Evolutionary conservation across 306 rosid genomes (phyloP), one percentile per base, ranked within the genome.

Genomic region (Prunus davidiana): DNA sequence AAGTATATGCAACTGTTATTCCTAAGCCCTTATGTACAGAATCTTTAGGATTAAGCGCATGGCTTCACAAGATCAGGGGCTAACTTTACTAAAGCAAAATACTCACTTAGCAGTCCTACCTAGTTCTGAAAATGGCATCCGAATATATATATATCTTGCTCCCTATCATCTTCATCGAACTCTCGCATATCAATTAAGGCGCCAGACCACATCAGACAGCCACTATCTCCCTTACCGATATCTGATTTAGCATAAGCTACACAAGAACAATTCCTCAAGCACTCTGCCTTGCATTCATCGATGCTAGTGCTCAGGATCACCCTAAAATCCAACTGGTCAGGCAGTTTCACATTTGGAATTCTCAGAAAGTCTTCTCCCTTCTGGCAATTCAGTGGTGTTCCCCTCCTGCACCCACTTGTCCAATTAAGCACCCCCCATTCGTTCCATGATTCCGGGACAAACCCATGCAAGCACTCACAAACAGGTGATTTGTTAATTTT

Each of bases 231-330:
- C 0, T 68, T 86, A 0, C 54, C 49, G 28, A 81, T 50, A 71
- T 81, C 71, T 12, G 60, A 41, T 69, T 71, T 77, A 62, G 91
- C 76, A 82, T 84, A 84, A 15, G 88, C 85, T 5, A 30, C 38
- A 55, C 91, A 84, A 34, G 85, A 82, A 52, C 87, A 87, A 41
- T 75, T 77, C n/a, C 64, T 67, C 69, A 46, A 77, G 65, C 91
- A 87, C 30, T 76, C 70, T 1, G 30, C 76, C 67, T 58, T 58
- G 57, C 88, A 87, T 46, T 82, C 74, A 3, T 45, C 49, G 5
- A 69, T 71, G 38, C 60, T 72, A 79, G 64, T 74, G 30, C 58
- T 84, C n/a, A 6, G 57, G 51, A 80, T 70, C 19, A 64, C 70
- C 82, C 80, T 64, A 82, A 83, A 54, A 24, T 38, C 70, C 56